Evolutionary conservation across 768 basidiomycete genomes (phyloP), one percentile per base, ranked within the genome.

Genomic region (Amanita rimosa): DNA sequence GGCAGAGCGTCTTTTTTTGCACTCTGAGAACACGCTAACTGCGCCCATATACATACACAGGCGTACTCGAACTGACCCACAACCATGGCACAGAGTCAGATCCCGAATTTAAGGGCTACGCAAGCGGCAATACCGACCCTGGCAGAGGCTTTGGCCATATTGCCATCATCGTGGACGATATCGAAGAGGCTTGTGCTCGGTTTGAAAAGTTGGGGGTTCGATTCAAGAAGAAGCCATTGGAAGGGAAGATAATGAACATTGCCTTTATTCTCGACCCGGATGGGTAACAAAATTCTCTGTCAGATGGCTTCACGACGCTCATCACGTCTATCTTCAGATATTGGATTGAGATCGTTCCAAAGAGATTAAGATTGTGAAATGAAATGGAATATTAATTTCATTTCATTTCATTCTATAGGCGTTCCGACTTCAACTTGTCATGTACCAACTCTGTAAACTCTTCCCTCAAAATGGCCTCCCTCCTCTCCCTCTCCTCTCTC

Each of bases 21-120:
- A 43, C 33, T 21, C 11, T 9, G 1, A 46, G 3, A n/a, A 17
- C 51, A 44, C 51, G 39, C 33, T 16, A 14, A 16, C 21, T 35
- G 51, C 22, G 39, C 35, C 22, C 55, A 86, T 29, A 29, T 5
- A n/a, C n/a, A n/a, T n/a, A n/a, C n/a, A n/a, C n/a, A 29, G 85
- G 82, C 46, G 66, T 93, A 55, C 76, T 92, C 51, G 89, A 94
- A 62, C 73, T 92, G 43, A 91, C 85, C 1, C 81, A 86, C 68
- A 91, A 93, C 70, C 88, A 92, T 62, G 90, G 93, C 48, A 89
- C 90, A 49, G 95, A 98, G 67, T 69, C 66, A 48, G 85, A 94
- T 61, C 57, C 79, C 45, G 65, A 65, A 53, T 93, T 93, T 71
- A 62, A 79, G 56, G 93, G 90, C 31, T 97, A 96, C 62, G 73